Base-by-base conservation (phyloP, 768 basidiomycete genomes). In the Mycena galericulata region DNA sequence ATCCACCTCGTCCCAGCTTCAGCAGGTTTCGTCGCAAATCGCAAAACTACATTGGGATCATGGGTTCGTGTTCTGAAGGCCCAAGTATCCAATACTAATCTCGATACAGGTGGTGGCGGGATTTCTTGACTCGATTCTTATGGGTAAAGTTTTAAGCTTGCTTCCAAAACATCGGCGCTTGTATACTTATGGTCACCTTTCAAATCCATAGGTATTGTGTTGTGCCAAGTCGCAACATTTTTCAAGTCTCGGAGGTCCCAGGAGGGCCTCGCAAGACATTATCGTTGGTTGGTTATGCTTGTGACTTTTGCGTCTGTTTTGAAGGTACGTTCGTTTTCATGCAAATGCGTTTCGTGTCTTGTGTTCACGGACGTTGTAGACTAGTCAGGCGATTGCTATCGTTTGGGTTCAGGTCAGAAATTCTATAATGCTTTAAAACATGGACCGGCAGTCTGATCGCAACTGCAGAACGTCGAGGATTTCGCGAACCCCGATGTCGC, bases 181-280 rank as follows among this genome's bases (percentile, higher is more conserved):
- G 2, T 20, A 9, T 27, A 38, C 22, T 61, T 47, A 60, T 12
- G 8, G 20, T n/a, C 50, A 8, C n/a, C n/a, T n/a, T n/a, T n/a
- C n/a, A n/a, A n/a, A n/a, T n/a, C 38, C 4, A 27, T 40, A 64
- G 67, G 69, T n/a, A 43, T 70, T 24, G 65, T 70, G 24, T 20
- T 70, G 10, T 70, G 64, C 69, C 69, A 70, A 38, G 55, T 47
- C n/a, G 49, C 10, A 5, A 66, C 51, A 34, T 70, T 66, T 43
- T 66, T 70, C 55, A 61, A 59, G 41, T 51, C 34, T n/a, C 54
- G 34, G 24, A 43, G 60, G 59, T 51, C 64, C 41, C 51, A 53
- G 64, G 69, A 66, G 62, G 69, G 69, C 64, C 24, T 70, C 17
- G 55, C 55, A 30, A 49, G 68, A 62, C 54, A 69, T 32, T 66